Evolutionary conservation across 192 early-diverging fungal genomes (phyloP), one percentile per base, ranked within the genome.

Genomic region (Entomortierella parvispora): DNA sequence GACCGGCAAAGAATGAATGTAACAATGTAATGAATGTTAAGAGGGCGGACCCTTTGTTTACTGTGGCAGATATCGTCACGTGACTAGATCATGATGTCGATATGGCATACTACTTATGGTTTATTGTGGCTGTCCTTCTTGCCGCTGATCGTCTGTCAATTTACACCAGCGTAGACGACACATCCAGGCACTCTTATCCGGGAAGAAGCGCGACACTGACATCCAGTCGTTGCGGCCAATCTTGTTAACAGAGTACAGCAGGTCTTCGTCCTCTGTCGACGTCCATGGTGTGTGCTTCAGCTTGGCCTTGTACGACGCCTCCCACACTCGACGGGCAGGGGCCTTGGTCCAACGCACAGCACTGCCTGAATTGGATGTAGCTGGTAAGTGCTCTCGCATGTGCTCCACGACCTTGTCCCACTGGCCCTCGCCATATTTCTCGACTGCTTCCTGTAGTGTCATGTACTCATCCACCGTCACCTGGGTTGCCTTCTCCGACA

Each of bases 141-240:
- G 20, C 12, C 49, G 37, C 2, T 56, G 25, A 34, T 61, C 61
- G 22, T 72, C 70, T 10, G 70, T 72, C 48, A 72, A 20, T 28
- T 72, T 61, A 33, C 74, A 77, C 74, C 74, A 77, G 4, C 74
- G 74, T 6, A 77, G 74, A 5, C 74, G 74, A 58, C 74, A 77
- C n/a, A 68, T 65, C 74, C 74, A 77, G 7, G 60, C 37, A 4
- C 65, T 51, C 26, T 77, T 77, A 34, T 60, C 74, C 32, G 74
- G 74, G 65, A 77, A 77, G 45, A 68, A 77, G 15, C 66, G 59
- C 4, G 65, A 57, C 28, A 64, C 60, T 0, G 47, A 1, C 5
- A 52, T n/a, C 74, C 74, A 77, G 26, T 68, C 42, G 18, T 20
- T 25, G 31, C 45, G 22, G 2, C 74, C 74, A 31, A 68, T 12